A percentile compares a stretch with the other conserved stretches of the same genome.
Conservation (phyloP, 2,329 filamentous ascomycete genomes). For the Torrubiellomyces zombiae region DNA sequence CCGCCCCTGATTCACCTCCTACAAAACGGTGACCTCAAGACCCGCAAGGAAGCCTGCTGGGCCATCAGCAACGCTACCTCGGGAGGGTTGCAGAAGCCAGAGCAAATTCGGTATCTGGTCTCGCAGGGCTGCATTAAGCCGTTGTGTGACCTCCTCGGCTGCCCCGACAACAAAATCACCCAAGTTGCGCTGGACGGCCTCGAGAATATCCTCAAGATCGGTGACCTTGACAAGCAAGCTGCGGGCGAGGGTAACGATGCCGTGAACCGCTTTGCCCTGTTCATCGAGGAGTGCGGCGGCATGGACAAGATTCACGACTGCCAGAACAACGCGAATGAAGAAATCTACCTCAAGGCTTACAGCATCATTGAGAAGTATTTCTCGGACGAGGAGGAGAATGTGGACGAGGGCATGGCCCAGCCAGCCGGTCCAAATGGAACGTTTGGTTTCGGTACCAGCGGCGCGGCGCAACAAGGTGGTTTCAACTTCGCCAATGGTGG, state of each 20-base stretch:
- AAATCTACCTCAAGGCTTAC: constrained; percentile 99
- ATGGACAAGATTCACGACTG: constrained; percentile 99
- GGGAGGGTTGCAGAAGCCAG: constrained; percentile 93
- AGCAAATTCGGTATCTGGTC: constrained; percentile 94
- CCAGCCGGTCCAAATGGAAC: constrained; percentile 51
- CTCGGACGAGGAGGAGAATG: constrained; percentile 92
- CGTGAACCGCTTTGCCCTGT: constrained; percentile 93
- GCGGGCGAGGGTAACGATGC: constrained; percentile 55
- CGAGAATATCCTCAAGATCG: constrained; percentile 99
- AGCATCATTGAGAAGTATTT: constrained; percentile 99
- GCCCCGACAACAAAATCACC: constrained; percentile 99
- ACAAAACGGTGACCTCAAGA: constrained; percentile 96
- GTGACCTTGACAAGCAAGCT: constrained; percentile 93
- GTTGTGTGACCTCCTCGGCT: constrained; percentile 82
- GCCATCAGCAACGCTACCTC: constrained; percentile 97
- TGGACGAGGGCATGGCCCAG: constrained; percentile 64
- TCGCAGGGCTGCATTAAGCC: constrained; percentile 92
- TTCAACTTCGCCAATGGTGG: constrained; percentile 82
- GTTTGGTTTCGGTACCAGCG: constrained; percentile 63
- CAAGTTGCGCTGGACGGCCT: constrained; percentile 94
- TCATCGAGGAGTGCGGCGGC: constrained; percentile 95
- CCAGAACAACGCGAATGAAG: constrained; percentile 99
- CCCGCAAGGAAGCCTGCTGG: constrained; percentile 98
- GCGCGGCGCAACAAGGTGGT: constrained; percentile 48
- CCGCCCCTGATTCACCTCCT: constrained; percentile 90